Conservation (phyloP, 495 filamentous ascomycete species). For the Lasiosphaeria miniovina region DNA sequence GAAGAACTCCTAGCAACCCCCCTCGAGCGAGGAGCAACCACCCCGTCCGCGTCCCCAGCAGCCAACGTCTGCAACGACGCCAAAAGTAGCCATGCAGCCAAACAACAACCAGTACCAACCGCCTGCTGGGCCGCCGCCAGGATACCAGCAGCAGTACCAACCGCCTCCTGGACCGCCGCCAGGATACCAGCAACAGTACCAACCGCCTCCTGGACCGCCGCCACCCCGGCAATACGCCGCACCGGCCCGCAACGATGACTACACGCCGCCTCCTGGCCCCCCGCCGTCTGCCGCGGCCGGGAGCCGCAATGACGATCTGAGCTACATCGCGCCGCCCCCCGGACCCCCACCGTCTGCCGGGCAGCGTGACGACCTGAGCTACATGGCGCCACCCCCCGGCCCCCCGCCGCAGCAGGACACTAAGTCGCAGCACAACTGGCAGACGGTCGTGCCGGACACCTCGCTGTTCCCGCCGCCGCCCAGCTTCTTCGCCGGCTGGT, state of each 20-base stretch:
- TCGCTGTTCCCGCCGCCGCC: conserved; percentile 81
- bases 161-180: neutral
- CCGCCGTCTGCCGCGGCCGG: too few species aligned
- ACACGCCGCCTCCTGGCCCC: conserved; percentile 37
- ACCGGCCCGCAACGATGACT: conserved; percentile 24
- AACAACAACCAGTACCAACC: too few species aligned
- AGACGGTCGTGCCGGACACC: conserved; percentile 72
- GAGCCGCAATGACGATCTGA: too few species aligned
- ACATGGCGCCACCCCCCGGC: conserved; percentile 38
- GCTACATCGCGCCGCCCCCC: conserved; percentile 27
- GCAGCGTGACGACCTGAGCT: conserved; percentile 13
- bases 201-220: neutral
- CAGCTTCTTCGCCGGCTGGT: conserved; percentile 56
- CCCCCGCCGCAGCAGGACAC: conserved; percentile 48
- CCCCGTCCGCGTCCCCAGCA: too few species aligned
- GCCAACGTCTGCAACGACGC: too few species aligned
- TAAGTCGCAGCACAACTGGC: conserved; percentile 71
- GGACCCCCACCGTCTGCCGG: conserved; percentile 35
- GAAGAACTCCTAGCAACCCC: too few species aligned
- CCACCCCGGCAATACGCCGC: conserved; percentile 25
- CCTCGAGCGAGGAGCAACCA: too few species aligned
- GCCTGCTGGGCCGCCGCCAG: too few species aligned
- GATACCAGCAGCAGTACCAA: too few species aligned
- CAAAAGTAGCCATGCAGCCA: too few species aligned
- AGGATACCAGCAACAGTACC: conserved; percentile 26